Evolutionary conservation across 1,284 basidiomycete species (phyloP), one percentile per base, ranked within the genome.

Genomic region (Rhodotorula sp.): DNA sequence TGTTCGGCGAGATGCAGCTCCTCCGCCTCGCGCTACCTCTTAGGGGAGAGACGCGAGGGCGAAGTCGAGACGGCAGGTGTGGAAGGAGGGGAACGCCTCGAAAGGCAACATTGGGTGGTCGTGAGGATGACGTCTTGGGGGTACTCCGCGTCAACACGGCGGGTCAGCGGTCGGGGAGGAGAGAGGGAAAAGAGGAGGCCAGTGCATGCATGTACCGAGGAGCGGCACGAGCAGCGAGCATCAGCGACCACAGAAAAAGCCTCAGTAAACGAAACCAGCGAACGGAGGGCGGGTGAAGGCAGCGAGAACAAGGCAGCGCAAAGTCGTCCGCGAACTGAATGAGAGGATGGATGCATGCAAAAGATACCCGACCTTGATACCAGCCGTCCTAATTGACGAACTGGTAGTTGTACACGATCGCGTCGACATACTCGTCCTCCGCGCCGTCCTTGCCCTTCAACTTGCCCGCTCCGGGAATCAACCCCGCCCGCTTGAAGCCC

Each of bases 341-440:
- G 39, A 51, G n/a, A n/a, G 20, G 47, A 51, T 17, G 22, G 27
- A 29, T 55, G 53, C 30, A 44, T 57, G 34, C n/a, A 57, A n/a
- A 46, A 44, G 30, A 27, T 44, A n/a, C 56, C 32, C 2, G 22
- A 56, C n/a, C 55, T 11, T 44, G 30, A 39, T 44, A 17, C 29
- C 9, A 39, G 15, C 11, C 20, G 11, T 29, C 19, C 34, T 34
- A 48, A 27, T 58, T 34, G 4, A 49, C 52, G 34, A 68, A 68
- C 48, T 64, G 58, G 48, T 70, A 64, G 82, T 91, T 91, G 76
- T 91, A 86, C 30, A 97, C 86, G 80, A 88, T 87, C 1, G 93
- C 92, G 78, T 96, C 93, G 10, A 93, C 88, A 76, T 89, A 94
- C 79, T 93, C 91, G 78, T 95, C 93, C 22, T 66, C 72, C 32